Evolutionary conservation across 2,329 filamentous ascomycete genomes (phyloP).

Genomic region (Aspergillus japonicus): DNA sequence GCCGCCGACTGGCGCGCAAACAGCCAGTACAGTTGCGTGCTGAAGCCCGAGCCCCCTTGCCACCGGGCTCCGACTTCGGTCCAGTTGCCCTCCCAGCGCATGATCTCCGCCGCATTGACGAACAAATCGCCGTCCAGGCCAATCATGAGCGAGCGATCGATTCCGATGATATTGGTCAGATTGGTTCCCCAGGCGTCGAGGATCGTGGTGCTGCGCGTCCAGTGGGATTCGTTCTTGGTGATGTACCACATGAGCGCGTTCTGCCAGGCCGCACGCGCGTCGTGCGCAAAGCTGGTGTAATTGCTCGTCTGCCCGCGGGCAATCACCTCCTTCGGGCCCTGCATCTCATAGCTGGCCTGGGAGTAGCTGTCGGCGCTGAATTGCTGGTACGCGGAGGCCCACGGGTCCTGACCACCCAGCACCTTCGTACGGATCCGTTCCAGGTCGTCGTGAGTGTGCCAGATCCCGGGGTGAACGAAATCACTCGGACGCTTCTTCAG

Average conservation of each 20-base stretch:
- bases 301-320: not conserved
- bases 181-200: slow-evolving; percentile 31
- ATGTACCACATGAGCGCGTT: slow-evolving; percentile 35
- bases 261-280: slow-evolving; percentile 1
- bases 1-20: slow-evolving; percentile 41
- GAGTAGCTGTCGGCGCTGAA: not conserved
- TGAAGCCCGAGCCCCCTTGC: slow-evolving; percentile 40
- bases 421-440: not conserved
- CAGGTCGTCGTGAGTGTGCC: not conserved
- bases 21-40: slow-evolving; percentile 44
- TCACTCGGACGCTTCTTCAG: not conserved
- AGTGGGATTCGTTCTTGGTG: slow-evolving; percentile 38
- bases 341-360: not conserved
- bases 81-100: slow-evolving; percentile 47
- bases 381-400: not conserved
- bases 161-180: slow-evolving; percentile 17
- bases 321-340: not conserved
- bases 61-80: slow-evolving; percentile 34
- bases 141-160: slow-evolving; percentile 35
- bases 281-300: not conserved
- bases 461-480: not conserved
- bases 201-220: slow-evolving; percentile 36
- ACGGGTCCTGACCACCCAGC: not conserved
- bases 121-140: slow-evolving; percentile 43
- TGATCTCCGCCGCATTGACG: slow-evolving; percentile 47